phyloP scores from a whole-genome alignment of 257 asterid species.

The Solanum pimpinellifolium region DNA sequence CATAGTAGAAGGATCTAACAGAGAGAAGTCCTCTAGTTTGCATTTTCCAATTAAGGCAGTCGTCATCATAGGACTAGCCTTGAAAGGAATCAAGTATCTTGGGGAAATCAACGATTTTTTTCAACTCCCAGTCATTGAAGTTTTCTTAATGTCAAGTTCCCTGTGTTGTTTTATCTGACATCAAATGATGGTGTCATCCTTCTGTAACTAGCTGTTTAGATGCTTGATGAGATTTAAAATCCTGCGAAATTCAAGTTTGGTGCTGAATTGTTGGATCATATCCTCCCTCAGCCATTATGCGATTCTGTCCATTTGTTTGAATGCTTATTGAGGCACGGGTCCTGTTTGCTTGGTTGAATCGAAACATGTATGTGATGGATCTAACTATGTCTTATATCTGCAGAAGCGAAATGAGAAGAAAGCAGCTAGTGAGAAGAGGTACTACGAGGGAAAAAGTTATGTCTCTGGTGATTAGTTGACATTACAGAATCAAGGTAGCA shows the following conservation, averaged over 20 bases:
- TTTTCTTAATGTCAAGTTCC: background rate
- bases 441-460: slow-evolving; percentile 63
- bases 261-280: background rate
- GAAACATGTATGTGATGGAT: background rate
- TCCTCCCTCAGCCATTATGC: background rate
- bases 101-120: background rate
- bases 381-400: background rate
- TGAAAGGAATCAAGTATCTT: background rate
- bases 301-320: background rate
- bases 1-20: background rate
- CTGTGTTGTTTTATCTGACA: background rate
- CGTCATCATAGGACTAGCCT: background rate
- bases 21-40: background rate
- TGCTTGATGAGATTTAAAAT: background rate
- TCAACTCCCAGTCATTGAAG: background rate
- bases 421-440: slow-evolving; percentile 80
- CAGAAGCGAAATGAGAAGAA: slow-evolving; percentile 95
- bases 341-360: background rate
- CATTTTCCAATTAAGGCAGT: background rate
- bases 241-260: background rate
- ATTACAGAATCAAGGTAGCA: slow-evolving; percentile 21
- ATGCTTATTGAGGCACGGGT: background rate
- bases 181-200: background rate
- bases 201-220: background rate
- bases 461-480: slow-evolving; percentile 63